Base-by-base conservation (phyloP, 331 rosid genomes). In the Rhamnella rubrinervis region DNA sequence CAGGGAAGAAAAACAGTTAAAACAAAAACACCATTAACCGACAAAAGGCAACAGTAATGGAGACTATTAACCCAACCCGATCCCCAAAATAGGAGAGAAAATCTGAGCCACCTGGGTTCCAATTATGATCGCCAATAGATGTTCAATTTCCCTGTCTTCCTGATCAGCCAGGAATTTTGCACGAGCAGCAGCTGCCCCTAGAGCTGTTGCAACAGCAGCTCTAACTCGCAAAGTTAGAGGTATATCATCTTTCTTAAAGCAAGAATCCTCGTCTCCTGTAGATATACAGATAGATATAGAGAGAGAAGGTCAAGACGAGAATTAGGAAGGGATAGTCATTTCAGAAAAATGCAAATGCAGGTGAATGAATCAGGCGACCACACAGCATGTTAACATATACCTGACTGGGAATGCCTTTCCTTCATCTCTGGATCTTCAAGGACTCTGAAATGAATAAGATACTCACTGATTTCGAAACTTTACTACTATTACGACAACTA, bases 151-250 rank as follows among this genome's bases (percentile, higher is more conserved):
- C 82, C 90, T 87, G 59, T 89, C 97, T 83, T 91, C 99, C 75
- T 87, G 96, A 75, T 89, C 97, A 8, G 96, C 97, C 70, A 95
- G 73, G 77, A 95, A 77, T 78, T 91, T 91, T 39, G 96, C 85
- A 73, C 73, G 96, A 61, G 96, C 92, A 65, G 97, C 99, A 55
- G 97, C 96, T 68, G 96, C 93, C 16, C 99, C 99, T 58, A 95
- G 93, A 26, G 96, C 89, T 18, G 99, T 87, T 80, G 90, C 95
- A 53, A 84, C 73, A 59, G 90, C 89, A 38, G 97, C 89, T 82
- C 93, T 87, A 70, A 95, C 44, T 46, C 89, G 87, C 73, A 91
- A 63, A 40, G 88, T 78, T 76, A 80, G 58, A 49, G 96, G 96
- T 53, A 87, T 78, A 64, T 47, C 92, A 60, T 86, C 89, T 50